Conservation (phyloP, 257 asterid genomes). For the Apocynum venetum region DNA sequence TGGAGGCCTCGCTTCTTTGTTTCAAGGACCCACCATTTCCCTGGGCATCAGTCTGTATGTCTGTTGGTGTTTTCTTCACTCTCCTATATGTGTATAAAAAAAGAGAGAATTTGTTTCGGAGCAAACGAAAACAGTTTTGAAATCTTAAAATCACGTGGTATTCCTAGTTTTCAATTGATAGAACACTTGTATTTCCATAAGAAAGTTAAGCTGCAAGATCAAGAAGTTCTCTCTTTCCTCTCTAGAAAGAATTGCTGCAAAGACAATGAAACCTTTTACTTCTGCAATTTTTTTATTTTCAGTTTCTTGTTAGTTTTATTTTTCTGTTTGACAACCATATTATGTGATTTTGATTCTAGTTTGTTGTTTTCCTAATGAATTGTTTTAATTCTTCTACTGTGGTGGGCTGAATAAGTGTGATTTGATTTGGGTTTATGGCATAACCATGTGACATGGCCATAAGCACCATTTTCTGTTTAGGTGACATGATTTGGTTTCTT, state of each 20-base stretch:
- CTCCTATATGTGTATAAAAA: constrained; percentile 52
- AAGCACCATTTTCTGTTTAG: neutral
- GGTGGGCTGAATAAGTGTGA: too few relatives aligned
- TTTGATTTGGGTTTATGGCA: neutral
- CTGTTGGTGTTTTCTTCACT: constrained; percentile 46
- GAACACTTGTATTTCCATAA: constrained; percentile 29
- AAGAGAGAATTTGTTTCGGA: constrained; percentile 67
- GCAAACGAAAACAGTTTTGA: constrained; percentile 95
- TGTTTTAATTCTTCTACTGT: neutral
- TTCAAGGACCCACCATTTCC: constrained; percentile 97
- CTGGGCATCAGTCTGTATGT: constrained; percentile 52
- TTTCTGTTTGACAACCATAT: neutral
- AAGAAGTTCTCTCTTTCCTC: neutral
- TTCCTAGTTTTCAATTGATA: constrained; percentile 28
- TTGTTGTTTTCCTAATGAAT: neutral
- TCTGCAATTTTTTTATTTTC: neutral
- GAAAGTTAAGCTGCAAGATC: constrained; percentile 31
- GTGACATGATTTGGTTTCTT: neutral
- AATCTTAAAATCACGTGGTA: constrained; percentile 21
- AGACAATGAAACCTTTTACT: neutral
- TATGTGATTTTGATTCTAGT: neutral
- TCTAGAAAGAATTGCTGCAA: neutral
- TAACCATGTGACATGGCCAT: neutral
- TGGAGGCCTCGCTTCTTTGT: constrained; percentile 78
- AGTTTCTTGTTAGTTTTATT: neutral